Percentiles rank a stretch among this genome's conserved stretches.
phyloP scores from a whole-genome alignment of 345 rosid genomes.

The Laguncularia racemosa region DNA sequence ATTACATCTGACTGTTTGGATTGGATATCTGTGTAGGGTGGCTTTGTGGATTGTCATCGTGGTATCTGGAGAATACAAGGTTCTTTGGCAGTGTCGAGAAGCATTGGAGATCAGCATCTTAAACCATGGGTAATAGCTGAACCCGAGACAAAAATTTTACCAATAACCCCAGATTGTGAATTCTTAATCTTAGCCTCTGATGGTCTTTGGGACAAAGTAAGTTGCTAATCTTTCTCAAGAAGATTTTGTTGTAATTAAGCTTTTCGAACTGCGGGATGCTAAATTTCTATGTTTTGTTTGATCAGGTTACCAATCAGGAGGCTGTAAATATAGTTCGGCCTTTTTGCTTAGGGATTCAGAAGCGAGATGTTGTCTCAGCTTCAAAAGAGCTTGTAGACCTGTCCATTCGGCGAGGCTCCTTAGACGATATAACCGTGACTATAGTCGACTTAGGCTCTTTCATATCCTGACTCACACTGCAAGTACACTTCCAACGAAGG shows the following conservation, averaged over 20 bases:
- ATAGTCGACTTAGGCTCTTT: conserved; percentile 40
- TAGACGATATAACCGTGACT: conserved; percentile 72
- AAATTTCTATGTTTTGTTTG: conserved; percentile 2
- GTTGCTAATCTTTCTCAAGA: not conserved
- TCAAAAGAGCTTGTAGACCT: conserved; percentile 67
- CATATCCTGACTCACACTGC: conserved; percentile 4
- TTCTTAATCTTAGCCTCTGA: conserved; percentile 86
- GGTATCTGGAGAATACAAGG: conserved; percentile 91
- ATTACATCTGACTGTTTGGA: not conserved
- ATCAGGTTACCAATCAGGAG: conserved; percentile 71
- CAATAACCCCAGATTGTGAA: conserved; percentile 47
- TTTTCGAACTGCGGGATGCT: not conserved
- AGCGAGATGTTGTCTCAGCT: conserved; percentile 35
- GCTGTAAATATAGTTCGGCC: conserved; percentile 71
- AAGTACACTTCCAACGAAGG: not conserved
- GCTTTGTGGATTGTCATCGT: conserved; percentile 59
- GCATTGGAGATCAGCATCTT: conserved; percentile 62
- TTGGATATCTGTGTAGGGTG: conserved; percentile 41
- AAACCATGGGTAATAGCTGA: conserved; percentile 79
- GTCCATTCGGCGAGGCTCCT: conserved; percentile 50
- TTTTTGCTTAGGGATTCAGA: conserved; percentile 28
- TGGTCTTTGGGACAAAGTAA: conserved; percentile 86
- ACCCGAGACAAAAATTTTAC: conserved; percentile 55
- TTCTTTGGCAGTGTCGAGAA: conserved; percentile 73
- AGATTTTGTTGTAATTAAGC: not conserved